A percentile compares a stretch with the other conserved stretches of the same genome.
Conservation (phyloP, 202 grass and related monocot genomes). For the Setaria italica region DNA sequence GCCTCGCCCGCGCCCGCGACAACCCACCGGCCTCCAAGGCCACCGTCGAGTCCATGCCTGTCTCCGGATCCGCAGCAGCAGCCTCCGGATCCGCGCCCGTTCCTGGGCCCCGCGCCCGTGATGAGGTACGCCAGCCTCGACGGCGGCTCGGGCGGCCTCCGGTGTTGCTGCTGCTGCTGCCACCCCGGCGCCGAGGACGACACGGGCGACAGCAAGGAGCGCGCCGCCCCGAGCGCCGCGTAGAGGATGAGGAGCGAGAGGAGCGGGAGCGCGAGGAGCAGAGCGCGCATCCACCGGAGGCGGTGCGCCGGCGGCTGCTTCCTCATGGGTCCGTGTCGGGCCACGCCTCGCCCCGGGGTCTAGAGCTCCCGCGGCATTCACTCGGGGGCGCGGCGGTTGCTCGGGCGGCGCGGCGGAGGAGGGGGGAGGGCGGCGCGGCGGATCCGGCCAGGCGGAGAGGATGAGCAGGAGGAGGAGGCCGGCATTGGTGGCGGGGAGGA, state of each 20-base stretch:
- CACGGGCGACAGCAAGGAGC: not conserved
- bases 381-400: not conserved
- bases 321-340: constrained; percentile 55
- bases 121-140: constrained; percentile 89
- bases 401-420: too few relatives aligned
- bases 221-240: constrained; percentile 58
- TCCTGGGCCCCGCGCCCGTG: constrained; percentile 59
- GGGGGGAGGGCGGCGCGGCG: too few relatives aligned
- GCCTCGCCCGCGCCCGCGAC: constrained; percentile 43
- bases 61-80: too few relatives aligned
- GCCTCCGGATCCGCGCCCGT: constrained; percentile 73
- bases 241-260: constrained; percentile 77
- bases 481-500: too few relatives aligned
- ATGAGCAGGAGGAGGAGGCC: too few relatives aligned
- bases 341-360: constrained; percentile 23
- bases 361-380: constrained; percentile 78
- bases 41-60: constrained; percentile 86
- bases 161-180: constrained; percentile 12
- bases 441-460: too few relatives aligned
- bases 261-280: constrained; percentile 72
- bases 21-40: constrained; percentile 86
- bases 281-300: constrained; percentile 52
- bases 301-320: constrained; percentile 59
- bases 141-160: constrained; percentile 38
- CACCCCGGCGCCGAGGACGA: not conserved